Conservation (phyloP, 2,329 filamentous ascomycete species). For the Boeremia exigua region DNA sequence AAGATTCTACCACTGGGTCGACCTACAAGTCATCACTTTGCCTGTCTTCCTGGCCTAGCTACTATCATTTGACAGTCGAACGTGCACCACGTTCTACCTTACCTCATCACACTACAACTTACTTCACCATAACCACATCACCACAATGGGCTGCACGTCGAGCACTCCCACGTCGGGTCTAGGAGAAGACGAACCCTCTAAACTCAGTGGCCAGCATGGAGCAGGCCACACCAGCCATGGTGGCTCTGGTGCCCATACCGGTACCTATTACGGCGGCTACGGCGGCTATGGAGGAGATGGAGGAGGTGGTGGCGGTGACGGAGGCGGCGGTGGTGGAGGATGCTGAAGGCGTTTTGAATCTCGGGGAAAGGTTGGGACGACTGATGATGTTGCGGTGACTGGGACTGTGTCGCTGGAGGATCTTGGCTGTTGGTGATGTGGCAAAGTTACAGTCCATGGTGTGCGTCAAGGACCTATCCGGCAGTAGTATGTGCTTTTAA, state of each 20-base stretch:
- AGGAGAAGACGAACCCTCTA: conserved; percentile 4
- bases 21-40: background rate
- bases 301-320: background rate
- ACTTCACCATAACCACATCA: background rate
- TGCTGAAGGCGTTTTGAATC: background rate
- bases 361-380: background rate
- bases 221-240: background rate
- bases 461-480: too few species aligned
- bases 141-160: conserved; percentile 11
- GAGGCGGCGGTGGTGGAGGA: background rate
- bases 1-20: background rate
- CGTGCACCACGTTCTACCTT: background rate
- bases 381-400: background rate
- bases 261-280: background rate
- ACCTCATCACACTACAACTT: background rate
- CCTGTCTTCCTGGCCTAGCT: background rate
- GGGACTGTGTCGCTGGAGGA: background rate
- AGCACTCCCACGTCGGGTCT: conserved; percentile 5
- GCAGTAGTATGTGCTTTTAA: too few species aligned
- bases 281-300: background rate
- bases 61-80: background rate
- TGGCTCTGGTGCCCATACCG: background rate
- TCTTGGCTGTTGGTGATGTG: background rate
- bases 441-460: too few species aligned
- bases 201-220: conserved; percentile 3